Conservation (phyloP, 768 basidiomycete species). For the Crucibulum laeve region DNA sequence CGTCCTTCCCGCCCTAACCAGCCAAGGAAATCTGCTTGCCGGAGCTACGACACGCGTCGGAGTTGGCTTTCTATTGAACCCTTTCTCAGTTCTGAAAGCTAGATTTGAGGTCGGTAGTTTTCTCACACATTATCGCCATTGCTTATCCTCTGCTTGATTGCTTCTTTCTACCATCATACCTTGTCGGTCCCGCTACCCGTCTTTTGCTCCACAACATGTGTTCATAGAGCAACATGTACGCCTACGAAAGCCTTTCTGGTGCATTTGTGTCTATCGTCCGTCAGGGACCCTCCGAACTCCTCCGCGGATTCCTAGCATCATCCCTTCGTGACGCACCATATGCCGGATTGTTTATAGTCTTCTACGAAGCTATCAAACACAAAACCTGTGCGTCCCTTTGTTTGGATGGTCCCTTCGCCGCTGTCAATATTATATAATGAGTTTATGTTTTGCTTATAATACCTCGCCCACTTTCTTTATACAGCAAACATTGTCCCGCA, state of each 20-base stretch:
- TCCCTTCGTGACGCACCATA: constrained; percentile 94
- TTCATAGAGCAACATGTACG: constrained; percentile 70
- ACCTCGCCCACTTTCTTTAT: constrained; percentile 2
- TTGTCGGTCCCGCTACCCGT: constrained; percentile 1
- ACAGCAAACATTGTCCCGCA: constrained; percentile 39
- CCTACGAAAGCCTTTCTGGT: constrained; percentile 56
- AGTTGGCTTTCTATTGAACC: constrained; percentile 85
- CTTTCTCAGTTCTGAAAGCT: constrained; percentile 88
- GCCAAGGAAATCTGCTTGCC: constrained; percentile 78
- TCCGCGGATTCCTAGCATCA: constrained; percentile 83
- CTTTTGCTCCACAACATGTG: constrained; percentile 4
- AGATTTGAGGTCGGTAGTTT: constrained; percentile 71
- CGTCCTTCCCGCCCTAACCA: constrained; percentile 66
- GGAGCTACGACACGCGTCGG: constrained; percentile 78
- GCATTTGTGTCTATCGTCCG: constrained; percentile 58
- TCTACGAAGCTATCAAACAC: constrained; percentile 84
- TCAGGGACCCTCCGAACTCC: constrained; percentile 75
- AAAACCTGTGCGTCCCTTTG: constrained; percentile 48
- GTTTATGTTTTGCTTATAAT: not conserved
- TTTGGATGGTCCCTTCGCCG: constrained; percentile 4
- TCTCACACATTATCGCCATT: not conserved
- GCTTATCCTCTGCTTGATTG: not conserved
- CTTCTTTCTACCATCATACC: not conserved
- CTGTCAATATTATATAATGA: not conserved
- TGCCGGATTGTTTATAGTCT: constrained; percentile 83